phyloP scores from a whole-genome alignment of 1,139 yeast species.

The Debaryomycetaceae sp. region DNA sequence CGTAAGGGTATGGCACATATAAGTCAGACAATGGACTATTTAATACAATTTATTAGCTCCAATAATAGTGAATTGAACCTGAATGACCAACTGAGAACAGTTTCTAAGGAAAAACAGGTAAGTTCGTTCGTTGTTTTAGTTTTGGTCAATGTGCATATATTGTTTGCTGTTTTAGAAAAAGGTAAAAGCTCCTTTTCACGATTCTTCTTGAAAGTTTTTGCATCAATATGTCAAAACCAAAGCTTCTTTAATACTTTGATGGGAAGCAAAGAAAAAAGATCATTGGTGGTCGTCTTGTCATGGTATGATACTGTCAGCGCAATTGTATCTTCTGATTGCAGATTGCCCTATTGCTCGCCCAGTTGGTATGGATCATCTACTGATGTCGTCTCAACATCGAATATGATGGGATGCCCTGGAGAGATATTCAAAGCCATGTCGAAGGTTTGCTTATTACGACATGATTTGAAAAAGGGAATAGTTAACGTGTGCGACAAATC shows the following conservation, averaged over 20 bases:
- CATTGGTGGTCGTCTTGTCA: constrained; percentile 45
- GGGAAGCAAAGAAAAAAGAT: constrained; percentile 43
- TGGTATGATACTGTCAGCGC: constrained; percentile 58
- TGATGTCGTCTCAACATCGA: constrained; percentile 42
- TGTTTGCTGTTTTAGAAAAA: constrained; percentile 49
- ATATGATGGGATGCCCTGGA: constrained; percentile 58
- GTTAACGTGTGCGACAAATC: neutral
- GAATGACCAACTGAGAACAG: neutral
- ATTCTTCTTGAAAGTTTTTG: constrained; percentile 45
- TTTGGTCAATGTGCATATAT: constrained; percentile 47
- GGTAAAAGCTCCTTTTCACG: constrained; percentile 50
- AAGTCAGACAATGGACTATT: constrained; percentile 49
- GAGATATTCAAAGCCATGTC: constrained; percentile 46
- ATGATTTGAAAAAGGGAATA: constrained; percentile 18
- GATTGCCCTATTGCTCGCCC: constrained; percentile 48
- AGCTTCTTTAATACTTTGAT: constrained; percentile 21
- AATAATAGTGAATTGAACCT: constrained; percentile 19
- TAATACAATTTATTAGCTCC: constrained; percentile 31
- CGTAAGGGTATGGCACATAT: constrained; percentile 49
- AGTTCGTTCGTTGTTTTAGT: constrained; percentile 49
- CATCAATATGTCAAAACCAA: constrained; percentile 41
- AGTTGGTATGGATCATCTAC: constrained; percentile 47
- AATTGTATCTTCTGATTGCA: constrained; percentile 51
- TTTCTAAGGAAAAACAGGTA: constrained; percentile 28
- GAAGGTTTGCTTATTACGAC: constrained; percentile 39